Base-by-base conservation (phyloP, 2,329 filamentous ascomycete species). In the Proliferodiscus dingleyae region DNA sequence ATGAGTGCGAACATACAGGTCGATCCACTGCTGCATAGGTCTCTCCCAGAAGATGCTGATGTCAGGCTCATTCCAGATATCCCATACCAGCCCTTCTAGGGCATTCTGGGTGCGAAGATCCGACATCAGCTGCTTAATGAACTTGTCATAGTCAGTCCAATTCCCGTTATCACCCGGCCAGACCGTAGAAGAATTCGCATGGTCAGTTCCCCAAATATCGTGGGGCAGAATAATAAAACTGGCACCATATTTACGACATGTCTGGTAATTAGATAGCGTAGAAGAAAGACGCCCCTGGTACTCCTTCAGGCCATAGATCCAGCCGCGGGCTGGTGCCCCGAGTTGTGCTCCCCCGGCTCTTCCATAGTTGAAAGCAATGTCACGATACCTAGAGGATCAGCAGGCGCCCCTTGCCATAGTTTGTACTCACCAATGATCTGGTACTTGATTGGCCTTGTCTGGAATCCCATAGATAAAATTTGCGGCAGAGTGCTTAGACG, bases 1-100 rank as follows among this genome's bases (percentile, higher is more conserved):
- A n/a, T n/a, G n/a, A n/a, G n/a, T n/a, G n/a, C n/a, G n/a, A n/a
- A n/a, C n/a, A n/a, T n/a, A n/a, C n/a, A n/a, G n/a, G n/a, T n/a
- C n/a, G 3, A 72, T 46, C 43, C 61, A 73, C 47, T 73, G 71
- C 5, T 56, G 26, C 51, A 64, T 63, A 1, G 52, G 61, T 7
- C 46, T 42, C 59, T 66, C 67, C 62, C 71, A 74, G 24, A 52
- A 56, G 4, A 5, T 37, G 13, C 52, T 37, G 22, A 56, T 11
- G 43, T 76, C 73, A 0, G 74, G 71, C 54, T 77, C 74, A 43
- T 77, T 77, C 73, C 74, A 77, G 21, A 75, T 68, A 38, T 78
- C 75, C n/a, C n/a, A n/a, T n/a, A n/a, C n/a, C 0, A 77, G 51
- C 0, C 64, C 66, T 0, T 60, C 59, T 18, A 55, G 61, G 57